A percentile compares a stretch with the other conserved stretches of the same genome.
Evolutionary conservation across 192 early-diverging fungal genomes (phyloP).

Genomic region (Spinellus fusiger): DNA sequence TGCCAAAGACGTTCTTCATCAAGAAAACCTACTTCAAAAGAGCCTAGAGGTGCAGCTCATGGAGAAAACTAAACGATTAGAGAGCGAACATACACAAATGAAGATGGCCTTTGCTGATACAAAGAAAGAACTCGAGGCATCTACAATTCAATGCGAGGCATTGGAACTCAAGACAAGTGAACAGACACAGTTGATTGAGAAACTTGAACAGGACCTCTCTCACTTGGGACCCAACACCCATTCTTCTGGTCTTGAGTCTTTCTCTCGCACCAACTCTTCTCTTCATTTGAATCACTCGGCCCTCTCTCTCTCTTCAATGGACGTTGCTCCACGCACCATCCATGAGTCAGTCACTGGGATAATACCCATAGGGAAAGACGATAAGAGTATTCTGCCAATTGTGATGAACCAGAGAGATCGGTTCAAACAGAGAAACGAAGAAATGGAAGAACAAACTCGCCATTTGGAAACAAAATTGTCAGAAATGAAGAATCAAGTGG

Average conservation of each 20-base stretch:
- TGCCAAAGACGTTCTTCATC: slow-evolving; percentile 35
- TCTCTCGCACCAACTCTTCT: neutral
- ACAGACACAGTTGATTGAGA: slow-evolving; percentile 42
- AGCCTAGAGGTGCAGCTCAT: slow-evolving; percentile 75
- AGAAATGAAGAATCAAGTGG: slow-evolving; percentile 58
- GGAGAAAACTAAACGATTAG: slow-evolving; percentile 77
- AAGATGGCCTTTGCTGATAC: slow-evolving; percentile 37
- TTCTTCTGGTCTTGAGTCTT: neutral
- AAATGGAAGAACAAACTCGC: slow-evolving; percentile 71
- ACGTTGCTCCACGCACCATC: neutral
- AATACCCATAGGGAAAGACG: too few species aligned
- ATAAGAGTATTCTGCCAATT: slow-evolving; percentile 69
- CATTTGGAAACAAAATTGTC: slow-evolving; percentile 36
- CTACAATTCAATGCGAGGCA: slow-evolving; percentile 25
- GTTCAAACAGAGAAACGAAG: slow-evolving; percentile 82
- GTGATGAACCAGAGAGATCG: slow-evolving; percentile 85
- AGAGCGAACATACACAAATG: slow-evolving; percentile 62
- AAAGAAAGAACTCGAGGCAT: slow-evolving; percentile 21
- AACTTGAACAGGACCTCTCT: slow-evolving; percentile 50
- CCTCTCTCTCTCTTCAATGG: neutral
- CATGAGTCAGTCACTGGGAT: slow-evolving; percentile 1
- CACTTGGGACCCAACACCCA: slow-evolving; percentile 27
- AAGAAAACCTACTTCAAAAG: slow-evolving; percentile 37
- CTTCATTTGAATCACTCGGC: slow-evolving; percentile 6
- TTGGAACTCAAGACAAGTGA: slow-evolving; percentile 32